Base-by-base conservation (phyloP, 768 basidiomycete genomes). In the Trametes elegans region DNA sequence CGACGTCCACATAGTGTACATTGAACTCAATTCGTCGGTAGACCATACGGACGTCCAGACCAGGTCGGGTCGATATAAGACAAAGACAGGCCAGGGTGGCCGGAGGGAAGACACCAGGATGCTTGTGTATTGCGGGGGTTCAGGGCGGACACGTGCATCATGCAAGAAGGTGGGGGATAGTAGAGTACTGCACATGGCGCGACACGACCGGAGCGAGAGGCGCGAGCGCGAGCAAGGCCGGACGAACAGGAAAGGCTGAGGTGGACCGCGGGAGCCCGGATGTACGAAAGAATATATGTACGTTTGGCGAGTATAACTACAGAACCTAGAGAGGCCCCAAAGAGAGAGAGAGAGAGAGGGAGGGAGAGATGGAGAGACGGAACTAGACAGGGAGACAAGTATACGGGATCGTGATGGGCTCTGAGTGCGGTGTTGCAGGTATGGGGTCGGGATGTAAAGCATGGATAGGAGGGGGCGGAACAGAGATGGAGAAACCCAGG, bases 261-360 rank as follows among this genome's bases (percentile, higher is more conserved):
- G 21, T 19, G 21, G 19, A 32, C 41, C 41, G 28, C 19, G 11
- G 18, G 27, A 36, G 43, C 55, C 55, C 43, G 35, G 35, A n/a
- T 57, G 52, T 53, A 58, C 47, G 51, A 50, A 53, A 39, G 57
- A 49, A 59, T 59, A 59, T 45, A 50, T 43, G 51, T 53, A 58
- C 57, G 50, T 41, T 43, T 43, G 51, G 49, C 57, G 31, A 27
- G n/a, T 50, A 54, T n/a, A 49, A 49, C 47, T 53, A 54, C 53
- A 53, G 48, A 49, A 49, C 49, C 55, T 57, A 18, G 19, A 32
- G 55, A 29, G 35, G 55, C 59, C 55, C 47, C 47, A 53, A 36
- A 38, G 16, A 28, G 39, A 26, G 46, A 51, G 42, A n/a, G 27
- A 32, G n/a, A n/a, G n/a, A n/a, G n/a, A n/a, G n/a, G n/a, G n/a